These are phyloP conservation scores for Taphrina flavorubra DNA, from an alignment of 1,139 yeast genomes.

Conservation along the genomic window DNA sequence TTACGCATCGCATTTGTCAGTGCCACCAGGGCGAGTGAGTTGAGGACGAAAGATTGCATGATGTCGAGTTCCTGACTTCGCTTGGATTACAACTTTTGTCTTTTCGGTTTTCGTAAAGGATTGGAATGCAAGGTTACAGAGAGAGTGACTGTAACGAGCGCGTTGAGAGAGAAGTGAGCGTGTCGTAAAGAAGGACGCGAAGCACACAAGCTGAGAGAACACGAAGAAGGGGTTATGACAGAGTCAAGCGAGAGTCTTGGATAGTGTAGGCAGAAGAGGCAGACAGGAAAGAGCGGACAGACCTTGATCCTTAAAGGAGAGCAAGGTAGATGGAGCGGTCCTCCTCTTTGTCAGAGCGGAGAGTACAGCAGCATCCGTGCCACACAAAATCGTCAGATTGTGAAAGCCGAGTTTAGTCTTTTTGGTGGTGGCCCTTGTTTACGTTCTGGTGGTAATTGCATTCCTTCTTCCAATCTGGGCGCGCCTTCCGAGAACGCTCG, in stretches of 20 bases:
- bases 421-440: not conserved
- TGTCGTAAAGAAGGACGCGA: not conserved
- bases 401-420: not conserved
- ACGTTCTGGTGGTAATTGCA: slow-evolving; percentile 9
- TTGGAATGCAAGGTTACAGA: not conserved
- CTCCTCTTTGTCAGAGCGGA: not conserved
- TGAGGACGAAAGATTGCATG: slow-evolving; percentile 25
- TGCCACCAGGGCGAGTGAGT: slow-evolving; percentile 27
- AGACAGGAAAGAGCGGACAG: not conserved
- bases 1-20: slow-evolving; percentile 25
- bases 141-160: slow-evolving; percentile 17
- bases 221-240: not conserved
- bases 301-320: not conserved
- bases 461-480: not conserved
- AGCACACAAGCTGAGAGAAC: not conserved
- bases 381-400: not conserved
- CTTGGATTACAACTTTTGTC: not conserved
- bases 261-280: not conserved
- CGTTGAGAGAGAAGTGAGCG: not conserved
- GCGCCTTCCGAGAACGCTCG: not conserved
- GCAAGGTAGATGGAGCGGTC: not conserved
- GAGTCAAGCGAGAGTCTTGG: not conserved
- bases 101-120: not conserved
- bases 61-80: not conserved
- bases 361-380: not conserved